Base-by-base conservation (phyloP, 768 basidiomycete species). In the Mrakia blollopis region DNA sequence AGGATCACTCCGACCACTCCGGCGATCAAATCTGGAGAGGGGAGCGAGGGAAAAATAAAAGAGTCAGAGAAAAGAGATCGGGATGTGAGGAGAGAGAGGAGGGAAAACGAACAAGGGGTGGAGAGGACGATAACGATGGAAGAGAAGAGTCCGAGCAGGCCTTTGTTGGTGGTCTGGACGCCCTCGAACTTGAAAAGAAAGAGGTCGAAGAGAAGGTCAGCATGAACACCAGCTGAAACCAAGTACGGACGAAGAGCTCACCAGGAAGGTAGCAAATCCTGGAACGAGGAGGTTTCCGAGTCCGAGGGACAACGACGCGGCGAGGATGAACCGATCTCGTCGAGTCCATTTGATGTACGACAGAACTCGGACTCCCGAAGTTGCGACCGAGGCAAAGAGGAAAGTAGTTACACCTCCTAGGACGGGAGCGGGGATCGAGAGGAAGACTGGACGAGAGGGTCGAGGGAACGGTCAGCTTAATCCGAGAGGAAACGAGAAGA, bases 401-500 rank as follows among this genome's bases (percentile, higher is more conserved):
- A 93, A 93, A 3, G 92, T 93, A 16, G 92, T 94, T 4, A 93
- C 91, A 3, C 92, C 92, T 2, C 92, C 92, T 0, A 92, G 87
- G 10, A 92, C 92, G 0, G 92, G 86, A 80, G 91, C 89, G 1
- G 92, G 93, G 77, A 94, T 93, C 1, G 92, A 88, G 25, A 94
- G 87, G 84, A 94, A 92, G 61, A 93, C 88, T 50, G 16, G 4
- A 4, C 6, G 18, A 18, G 21, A 50, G 18, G 5, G 1, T 5
- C 16, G 47, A 21, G 13, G 21, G 21, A 1, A 14, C 4, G 47
- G 7, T 50, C 47, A 50, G 47, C 18, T 14, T 2, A 50, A n/a
- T n/a, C n/a, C 18, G 47, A 21, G 2, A 18, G 47, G 18, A 50
- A 18, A 50, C 4, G 47, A 18, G 21, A 18, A 21, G 18, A 0